Evolutionary conservation across 148 eudicot species (phyloP), one percentile per base, ranked within the genome.

Genomic region (Arctostaphylos glauca): DNA sequence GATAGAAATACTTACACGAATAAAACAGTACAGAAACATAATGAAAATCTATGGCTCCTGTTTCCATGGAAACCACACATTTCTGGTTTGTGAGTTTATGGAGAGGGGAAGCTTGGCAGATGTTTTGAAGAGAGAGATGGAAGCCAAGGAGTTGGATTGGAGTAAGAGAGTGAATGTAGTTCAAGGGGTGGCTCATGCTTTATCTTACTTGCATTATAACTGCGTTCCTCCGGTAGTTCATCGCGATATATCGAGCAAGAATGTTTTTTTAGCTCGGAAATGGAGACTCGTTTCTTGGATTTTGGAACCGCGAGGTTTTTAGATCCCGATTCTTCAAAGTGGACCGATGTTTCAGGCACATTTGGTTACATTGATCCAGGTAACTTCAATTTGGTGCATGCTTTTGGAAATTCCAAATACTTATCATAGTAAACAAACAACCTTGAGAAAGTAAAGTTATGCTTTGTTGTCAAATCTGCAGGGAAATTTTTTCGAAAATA

Each of bases 361-460:
- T 80, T 13, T 0, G 82, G 58, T 23, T 80, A 80, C 8, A 80
- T 80, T 5, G 82, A 74, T 21, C 82, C 59, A 80, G 74, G 82
- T 80, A 80, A 80, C 5, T 62, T 80, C 16, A 16, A 6, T 8
- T 62, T 7, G 67, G n/a, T n/a, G n/a, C n/a, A n/a, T 62, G 10
- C 10, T 58, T 55, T 55, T 15, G 58, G 3, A 14, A 13, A 13
- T 55, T 13, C 15, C 58, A 55, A n/a, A n/a, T n/a, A n/a, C n/a
- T n/a, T n/a, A n/a, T n/a, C n/a, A n/a, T n/a, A n/a, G n/a, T n/a
- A n/a, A n/a, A n/a, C n/a, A n/a, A n/a, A n/a, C n/a, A n/a, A n/a
- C n/a, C n/a, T n/a, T n/a, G n/a, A n/a, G n/a, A n/a, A n/a, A n/a
- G n/a, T n/a, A n/a, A n/a, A n/a, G n/a, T n/a, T n/a, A n/a, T n/a